Percentiles rank a stretch among this genome's conserved stretches.
Conservation (phyloP, 2,329 filamentous ascomycete genomes). For the Diaporthe helianthi region DNA sequence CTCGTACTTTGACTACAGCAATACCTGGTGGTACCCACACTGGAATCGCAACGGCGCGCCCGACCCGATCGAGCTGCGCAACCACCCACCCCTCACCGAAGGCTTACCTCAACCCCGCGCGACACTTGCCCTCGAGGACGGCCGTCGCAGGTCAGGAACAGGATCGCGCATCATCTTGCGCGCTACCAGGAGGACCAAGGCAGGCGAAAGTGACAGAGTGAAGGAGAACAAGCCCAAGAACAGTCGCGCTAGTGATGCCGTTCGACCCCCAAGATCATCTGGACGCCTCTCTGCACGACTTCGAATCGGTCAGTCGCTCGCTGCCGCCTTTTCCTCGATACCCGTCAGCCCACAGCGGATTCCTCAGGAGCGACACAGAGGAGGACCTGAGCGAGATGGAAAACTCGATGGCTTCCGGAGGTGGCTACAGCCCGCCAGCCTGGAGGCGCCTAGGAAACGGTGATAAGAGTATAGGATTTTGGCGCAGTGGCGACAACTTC, state of each 20-base stretch:
- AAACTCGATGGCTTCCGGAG: conserved; percentile 53
- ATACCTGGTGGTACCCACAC: conserved; percentile 20
- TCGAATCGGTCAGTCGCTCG: conserved; percentile 54
- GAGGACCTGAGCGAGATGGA: conserved; percentile 48
- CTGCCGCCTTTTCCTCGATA: conserved; percentile 50
- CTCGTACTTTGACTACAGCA: conserved; percentile 28
- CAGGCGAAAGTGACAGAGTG: conserved; percentile 36
- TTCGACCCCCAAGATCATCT: conserved; percentile 45
- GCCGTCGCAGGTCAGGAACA: conserved; percentile 24
- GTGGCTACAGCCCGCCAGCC: conserved; percentile 67
- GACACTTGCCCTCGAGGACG: conserved; percentile 29
- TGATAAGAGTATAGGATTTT: conserved; percentile 64
- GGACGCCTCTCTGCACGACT: conserved; percentile 60
- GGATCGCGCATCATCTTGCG: conserved; percentile 33
- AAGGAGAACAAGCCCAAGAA: conserved; percentile 37
- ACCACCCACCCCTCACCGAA: conserved; percentile 36
- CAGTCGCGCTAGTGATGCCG: conserved; percentile 34
- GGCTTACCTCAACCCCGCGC: conserved; percentile 33
- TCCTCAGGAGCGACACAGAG: conserved; percentile 49
- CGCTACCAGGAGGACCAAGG: conserved; percentile 32
- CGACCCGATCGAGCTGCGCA: conserved; percentile 36
- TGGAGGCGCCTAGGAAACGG: conserved; percentile 68
- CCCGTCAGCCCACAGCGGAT: conserved; percentile 52
- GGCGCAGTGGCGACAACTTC: conserved; percentile 53
- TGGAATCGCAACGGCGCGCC: conserved; percentile 30